A percentile compares a stretch with the other conserved stretches of the same genome.
Evolutionary conservation across 305 asterid species (phyloP).

Genomic region (Solanum hybrid): DNA sequence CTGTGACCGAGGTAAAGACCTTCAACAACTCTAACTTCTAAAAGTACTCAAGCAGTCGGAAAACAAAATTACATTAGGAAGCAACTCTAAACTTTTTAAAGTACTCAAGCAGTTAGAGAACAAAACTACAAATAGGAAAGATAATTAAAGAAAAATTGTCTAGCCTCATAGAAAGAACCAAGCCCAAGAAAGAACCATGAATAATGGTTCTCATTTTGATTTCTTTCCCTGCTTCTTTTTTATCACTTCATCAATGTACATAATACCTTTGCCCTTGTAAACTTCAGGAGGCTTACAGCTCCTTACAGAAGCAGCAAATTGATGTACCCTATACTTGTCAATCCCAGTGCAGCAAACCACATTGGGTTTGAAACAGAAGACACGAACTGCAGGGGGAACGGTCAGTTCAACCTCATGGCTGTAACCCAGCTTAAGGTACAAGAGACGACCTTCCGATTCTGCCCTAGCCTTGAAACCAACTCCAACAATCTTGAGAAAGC

Average conservation of each 20-base stretch:
- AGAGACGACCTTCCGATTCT: slow-evolving; percentile 62
- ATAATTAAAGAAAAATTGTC: background rate
- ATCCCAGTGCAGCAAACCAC: slow-evolving; percentile 65
- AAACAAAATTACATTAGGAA: background rate
- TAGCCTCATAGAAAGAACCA: background rate
- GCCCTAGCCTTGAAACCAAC: slow-evolving; percentile 82
- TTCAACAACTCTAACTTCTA: background rate
- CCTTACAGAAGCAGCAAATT: slow-evolving; percentile 53
- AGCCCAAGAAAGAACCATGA: background rate
- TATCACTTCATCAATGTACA: slow-evolving; percentile 55
- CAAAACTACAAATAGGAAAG: background rate
- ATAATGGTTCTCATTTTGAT: slow-evolving; percentile 23
- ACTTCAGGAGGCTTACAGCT: slow-evolving; percentile 63
- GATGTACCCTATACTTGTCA: slow-evolving; percentile 61
- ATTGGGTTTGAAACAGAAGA: slow-evolving; percentile 62
- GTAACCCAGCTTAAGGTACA: slow-evolving; percentile 64
- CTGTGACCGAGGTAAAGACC: background rate
- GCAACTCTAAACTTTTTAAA: background rate
- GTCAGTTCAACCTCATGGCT: slow-evolving; percentile 69
- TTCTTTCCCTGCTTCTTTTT: slow-evolving; percentile 54
- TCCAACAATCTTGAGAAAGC: slow-evolving; percentile 64
- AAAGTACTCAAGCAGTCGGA: background rate
- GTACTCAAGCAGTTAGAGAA: background rate
- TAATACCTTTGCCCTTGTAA: slow-evolving; percentile 66
- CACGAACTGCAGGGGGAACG: slow-evolving; percentile 62